Evolutionary conservation across 2,329 filamentous ascomycete genomes (phyloP).

Genomic region (Arthrinium puccinioides): DNA sequence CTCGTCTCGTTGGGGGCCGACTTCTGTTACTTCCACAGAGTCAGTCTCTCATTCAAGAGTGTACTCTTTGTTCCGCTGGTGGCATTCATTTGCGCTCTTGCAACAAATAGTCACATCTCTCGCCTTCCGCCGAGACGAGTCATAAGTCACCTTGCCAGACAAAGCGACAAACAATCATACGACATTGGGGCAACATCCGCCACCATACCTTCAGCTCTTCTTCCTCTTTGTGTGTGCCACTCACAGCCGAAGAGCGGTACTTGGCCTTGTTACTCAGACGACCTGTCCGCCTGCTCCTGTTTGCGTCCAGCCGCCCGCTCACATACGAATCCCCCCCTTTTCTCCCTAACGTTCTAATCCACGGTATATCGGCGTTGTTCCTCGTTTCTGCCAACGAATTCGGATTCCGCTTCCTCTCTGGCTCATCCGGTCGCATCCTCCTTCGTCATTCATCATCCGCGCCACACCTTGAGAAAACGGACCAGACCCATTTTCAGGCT

Average conservation of each 20-base stretch:
- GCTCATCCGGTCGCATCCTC: slow-evolving; percentile 10
- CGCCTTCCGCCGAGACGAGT: too few species aligned
- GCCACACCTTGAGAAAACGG: slow-evolving; percentile 19
- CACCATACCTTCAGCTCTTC: too few species aligned
- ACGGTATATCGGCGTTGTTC: background rate
- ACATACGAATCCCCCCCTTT: too few species aligned
- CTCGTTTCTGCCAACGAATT: too few species aligned
- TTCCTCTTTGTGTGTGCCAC: too few species aligned
- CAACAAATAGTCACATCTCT: slow-evolving; percentile 26
- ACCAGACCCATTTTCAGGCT: slow-evolving; percentile 22
- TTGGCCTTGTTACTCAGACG: slow-evolving; percentile 13
- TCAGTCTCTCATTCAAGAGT: slow-evolving; percentile 3
- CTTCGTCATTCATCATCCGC: slow-evolving; percentile 12
- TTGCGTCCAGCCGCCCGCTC: too few species aligned
- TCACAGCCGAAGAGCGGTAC: too few species aligned
- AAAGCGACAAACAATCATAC: too few species aligned
- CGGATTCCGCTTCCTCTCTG: background rate
- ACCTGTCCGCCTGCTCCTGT: background rate
- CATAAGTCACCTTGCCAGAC: too few species aligned
- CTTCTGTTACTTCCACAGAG: slow-evolving; percentile 5
- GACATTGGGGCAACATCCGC: too few species aligned
- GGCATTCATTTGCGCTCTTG: slow-evolving; percentile 46
- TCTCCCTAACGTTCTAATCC: background rate
- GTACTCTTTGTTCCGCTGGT: slow-evolving; percentile 27
- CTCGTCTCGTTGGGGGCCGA: slow-evolving; percentile 6